Conservation (phyloP, 2,329 filamentous ascomycete species). For the Remersonia thermophila region DNA sequence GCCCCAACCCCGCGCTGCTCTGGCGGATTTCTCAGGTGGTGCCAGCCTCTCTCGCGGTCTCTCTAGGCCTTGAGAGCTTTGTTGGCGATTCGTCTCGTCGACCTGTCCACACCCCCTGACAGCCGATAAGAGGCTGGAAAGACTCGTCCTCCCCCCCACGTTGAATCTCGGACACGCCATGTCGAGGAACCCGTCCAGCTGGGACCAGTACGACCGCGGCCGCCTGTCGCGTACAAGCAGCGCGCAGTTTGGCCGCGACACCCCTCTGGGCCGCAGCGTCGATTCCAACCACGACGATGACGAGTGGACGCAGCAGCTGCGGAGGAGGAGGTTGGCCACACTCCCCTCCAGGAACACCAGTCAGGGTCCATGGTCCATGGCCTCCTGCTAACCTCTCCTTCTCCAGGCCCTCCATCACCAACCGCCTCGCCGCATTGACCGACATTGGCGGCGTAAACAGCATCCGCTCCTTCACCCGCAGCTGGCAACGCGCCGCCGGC, state of each 20-base stretch:
- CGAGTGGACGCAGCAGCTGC: constrained; percentile 18
- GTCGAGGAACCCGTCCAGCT: constrained; percentile 28
- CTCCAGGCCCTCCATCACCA: constrained; percentile 46
- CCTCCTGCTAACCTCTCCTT: constrained; percentile 7
- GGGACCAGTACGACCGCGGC: constrained; percentile 35
- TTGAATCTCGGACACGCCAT: too few species aligned
- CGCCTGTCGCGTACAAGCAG: constrained; percentile 31
- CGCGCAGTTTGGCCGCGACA: constrained; percentile 31
- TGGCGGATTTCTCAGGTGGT: too few species aligned
- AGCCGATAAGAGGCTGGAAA: too few species aligned
- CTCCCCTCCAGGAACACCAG: constrained; percentile 12
- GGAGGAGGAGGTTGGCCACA: constrained; percentile 25
- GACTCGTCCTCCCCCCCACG: too few species aligned
- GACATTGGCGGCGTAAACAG: constrained; percentile 86
- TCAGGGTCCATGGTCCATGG: not conserved
- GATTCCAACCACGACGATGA: constrained; percentile 25
- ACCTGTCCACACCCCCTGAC: too few species aligned
- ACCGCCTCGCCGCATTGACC: constrained; percentile 43
- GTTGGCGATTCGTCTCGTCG: too few species aligned
- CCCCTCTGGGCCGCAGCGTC: constrained; percentile 28
- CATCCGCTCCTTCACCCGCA: constrained; percentile 83
- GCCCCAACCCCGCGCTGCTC: not conserved
- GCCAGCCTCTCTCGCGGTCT: too few species aligned
- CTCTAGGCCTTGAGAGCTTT: too few species aligned
- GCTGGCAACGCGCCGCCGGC: constrained; percentile 79